Evolutionary conservation across 768 basidiomycete species (phyloP), one percentile per base, ranked within the genome.

Genomic region (Tricholoma terreum): DNA sequence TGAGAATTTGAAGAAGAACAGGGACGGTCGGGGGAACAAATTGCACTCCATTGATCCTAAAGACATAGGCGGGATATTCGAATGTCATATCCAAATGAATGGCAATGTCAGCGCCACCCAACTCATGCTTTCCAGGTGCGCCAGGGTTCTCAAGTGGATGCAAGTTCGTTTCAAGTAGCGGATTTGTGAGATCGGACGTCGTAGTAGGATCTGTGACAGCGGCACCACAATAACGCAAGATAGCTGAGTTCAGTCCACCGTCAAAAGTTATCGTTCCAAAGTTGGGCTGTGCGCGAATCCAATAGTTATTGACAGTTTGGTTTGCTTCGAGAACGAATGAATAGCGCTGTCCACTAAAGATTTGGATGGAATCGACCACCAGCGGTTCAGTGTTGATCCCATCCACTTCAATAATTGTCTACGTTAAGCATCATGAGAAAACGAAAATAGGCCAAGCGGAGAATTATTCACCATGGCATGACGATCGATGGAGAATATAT

Each of bases 321-420:
- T 80, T 67, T 9, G 82, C 79, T 6, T 69, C 71, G 14, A 82
- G 63, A 12, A 84, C 69, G 34, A 68, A 66, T 6, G 69, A 71
- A 52, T 70, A 70, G 12, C 68, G 67, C 76, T 59, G 58, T 2
- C 58, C 58, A 14, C 54, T 31, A 19, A 52, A 59, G 3, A 56
- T 46, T 30, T 35, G 59, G 42, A 77, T 67, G 9, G 67, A 73
- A 45, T 80, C 78, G 2, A 77, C 80, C 3, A 69, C 66, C 3
- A 77, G 63, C 0, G 83, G 78, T 19, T 64, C 36, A 0, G 73
- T 73, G 61, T 77, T 77, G 38, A 64, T 69, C 0, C 78, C 75
- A 35, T 85, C 84, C 2, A 65, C 77, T 59, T 84, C 83, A 40
- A 85, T 84, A 54, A 84, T 70, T 4, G 79, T 83, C 8, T 43